Percentiles rank a stretch among this genome's conserved stretches.
Conservation (phyloP, 305 asterid genomes). For the Fraxinus dipetala region DNA sequence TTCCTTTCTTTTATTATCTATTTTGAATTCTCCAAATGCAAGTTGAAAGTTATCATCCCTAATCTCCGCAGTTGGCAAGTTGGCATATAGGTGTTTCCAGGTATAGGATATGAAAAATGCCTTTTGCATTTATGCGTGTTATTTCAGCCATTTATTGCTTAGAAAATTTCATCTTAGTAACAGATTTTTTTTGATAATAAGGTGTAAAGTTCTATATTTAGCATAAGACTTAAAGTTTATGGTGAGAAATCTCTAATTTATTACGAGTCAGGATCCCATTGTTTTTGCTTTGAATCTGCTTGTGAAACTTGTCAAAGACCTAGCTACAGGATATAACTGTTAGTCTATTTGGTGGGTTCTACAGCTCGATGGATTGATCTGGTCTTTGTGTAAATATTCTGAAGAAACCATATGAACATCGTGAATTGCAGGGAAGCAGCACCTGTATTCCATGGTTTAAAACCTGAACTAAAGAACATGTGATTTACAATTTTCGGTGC, state of each 20-base stretch:
- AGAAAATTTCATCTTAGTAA: conserved; percentile 3
- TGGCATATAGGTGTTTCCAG: background rate
- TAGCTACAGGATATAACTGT: background rate
- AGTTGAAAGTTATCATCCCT: background rate
- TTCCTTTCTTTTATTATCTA: background rate
- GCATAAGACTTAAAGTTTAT: background rate
- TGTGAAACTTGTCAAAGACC: background rate
- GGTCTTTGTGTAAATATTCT: background rate
- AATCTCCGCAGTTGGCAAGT: background rate
- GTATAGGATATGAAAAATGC: background rate
- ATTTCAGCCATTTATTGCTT: background rate
- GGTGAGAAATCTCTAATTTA: conserved; percentile 2
- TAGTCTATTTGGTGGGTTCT: background rate
- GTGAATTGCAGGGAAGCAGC: background rate
- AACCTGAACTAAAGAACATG: background rate
- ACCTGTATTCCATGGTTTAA: background rate
- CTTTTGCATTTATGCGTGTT: background rate
- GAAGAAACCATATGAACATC: background rate
- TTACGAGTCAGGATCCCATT: background rate
- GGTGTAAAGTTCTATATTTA: conserved; percentile 2
- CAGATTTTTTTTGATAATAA: background rate
- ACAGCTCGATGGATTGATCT: background rate
- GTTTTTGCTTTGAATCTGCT: background rate
- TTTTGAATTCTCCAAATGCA: conserved; percentile 5
- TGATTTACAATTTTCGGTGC: background rate